A percentile compares a stretch with the other conserved stretches of the same genome.
Conservation (phyloP, 1,284 basidiomycete species). For the Amylostereum areolatum region DNA sequence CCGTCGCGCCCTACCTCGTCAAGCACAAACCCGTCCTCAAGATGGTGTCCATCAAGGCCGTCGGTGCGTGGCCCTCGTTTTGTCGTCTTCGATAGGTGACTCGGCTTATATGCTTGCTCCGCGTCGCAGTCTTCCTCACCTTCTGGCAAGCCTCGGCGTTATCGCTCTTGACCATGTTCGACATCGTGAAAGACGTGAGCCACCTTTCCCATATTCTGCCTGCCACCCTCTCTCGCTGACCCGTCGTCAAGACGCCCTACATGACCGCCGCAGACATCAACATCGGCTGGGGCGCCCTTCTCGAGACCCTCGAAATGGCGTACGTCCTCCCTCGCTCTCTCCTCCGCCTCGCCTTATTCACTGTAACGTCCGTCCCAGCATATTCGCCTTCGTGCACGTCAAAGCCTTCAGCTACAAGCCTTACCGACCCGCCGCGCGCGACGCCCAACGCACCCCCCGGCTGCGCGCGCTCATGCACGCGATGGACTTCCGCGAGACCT, state of each 20-base stretch:
- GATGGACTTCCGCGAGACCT: slow-evolving; percentile 63
- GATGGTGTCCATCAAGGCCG: slow-evolving; percentile 68
- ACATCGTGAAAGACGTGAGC: slow-evolving; percentile 62
- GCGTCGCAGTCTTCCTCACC: slow-evolving; percentile 65
- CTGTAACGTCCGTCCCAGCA: slow-evolving; percentile 26
- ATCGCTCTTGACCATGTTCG: slow-evolving; percentile 52
- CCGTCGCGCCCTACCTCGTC: slow-evolving; percentile 49
- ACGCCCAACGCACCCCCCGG: slow-evolving; percentile 38
- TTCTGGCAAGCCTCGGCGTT: slow-evolving; percentile 75
- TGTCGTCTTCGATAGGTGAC: neutral
- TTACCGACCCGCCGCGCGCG: slow-evolving; percentile 36
- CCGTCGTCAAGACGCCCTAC: slow-evolving; percentile 41
- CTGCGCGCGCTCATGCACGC: slow-evolving; percentile 54
- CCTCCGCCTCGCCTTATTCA: neutral
- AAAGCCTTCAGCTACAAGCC: slow-evolving; percentile 70
- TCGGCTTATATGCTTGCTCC: neutral
- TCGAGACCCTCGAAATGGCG: slow-evolving; percentile 77
- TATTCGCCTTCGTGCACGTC: slow-evolving; percentile 70
- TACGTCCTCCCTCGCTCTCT: slow-evolving; percentile 25
- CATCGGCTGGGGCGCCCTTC: slow-evolving; percentile 63
- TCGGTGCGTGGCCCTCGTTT: slow-evolving; percentile 45
- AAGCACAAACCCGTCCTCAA: slow-evolving; percentile 66
- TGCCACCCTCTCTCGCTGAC: neutral
- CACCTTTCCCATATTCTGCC: slow-evolving; percentile 1
- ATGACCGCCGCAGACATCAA: slow-evolving; percentile 74